Evolutionary conservation across 2,329 filamentous ascomycete genomes (phyloP).

Genomic region (Arthroderma sp.): DNA sequence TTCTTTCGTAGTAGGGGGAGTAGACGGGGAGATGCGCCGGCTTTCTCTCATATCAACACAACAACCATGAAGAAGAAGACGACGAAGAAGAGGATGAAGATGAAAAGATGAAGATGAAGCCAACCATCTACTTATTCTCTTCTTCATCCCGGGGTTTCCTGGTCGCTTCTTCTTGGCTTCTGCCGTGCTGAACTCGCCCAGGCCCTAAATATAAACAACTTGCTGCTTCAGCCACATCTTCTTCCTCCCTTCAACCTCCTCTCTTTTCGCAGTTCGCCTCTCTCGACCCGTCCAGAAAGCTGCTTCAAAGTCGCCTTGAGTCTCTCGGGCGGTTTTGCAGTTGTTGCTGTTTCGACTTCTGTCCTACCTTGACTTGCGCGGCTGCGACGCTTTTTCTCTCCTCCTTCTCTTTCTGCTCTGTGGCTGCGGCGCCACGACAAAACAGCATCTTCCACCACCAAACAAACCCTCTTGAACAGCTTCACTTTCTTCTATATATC

Average conservation of each 20-base stretch:
- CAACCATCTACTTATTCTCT: no score
- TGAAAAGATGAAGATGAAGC: not conserved
- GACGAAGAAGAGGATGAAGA: no score
- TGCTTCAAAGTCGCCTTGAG: not conserved
- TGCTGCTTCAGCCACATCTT: constrained; percentile 13
- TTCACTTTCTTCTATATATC: no score
- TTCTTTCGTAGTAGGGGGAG: no score
- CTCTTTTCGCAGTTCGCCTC: no score
- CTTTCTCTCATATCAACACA: not conserved
- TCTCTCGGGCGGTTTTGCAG: not conserved
- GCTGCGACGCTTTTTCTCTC: not conserved
- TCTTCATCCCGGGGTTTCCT: constrained; percentile 3
- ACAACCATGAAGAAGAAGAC: not conserved
- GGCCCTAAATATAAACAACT: constrained; percentile 10
- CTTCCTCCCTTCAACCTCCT: not conserved
- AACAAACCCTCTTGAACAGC: no score
- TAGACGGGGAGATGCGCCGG: no score
- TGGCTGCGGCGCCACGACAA: not conserved
- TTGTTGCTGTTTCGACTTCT: not conserved
- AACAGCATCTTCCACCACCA: no score
- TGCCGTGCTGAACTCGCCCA: constrained; percentile 8
- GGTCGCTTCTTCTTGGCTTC: constrained; percentile 10
- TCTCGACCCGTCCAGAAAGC: not conserved
- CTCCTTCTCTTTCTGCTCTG: no score
- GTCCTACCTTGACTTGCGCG: not conserved